Conservation (phyloP, 2,329 filamentous ascomycete genomes). For the Phaeosphaeria sp. region DNA sequence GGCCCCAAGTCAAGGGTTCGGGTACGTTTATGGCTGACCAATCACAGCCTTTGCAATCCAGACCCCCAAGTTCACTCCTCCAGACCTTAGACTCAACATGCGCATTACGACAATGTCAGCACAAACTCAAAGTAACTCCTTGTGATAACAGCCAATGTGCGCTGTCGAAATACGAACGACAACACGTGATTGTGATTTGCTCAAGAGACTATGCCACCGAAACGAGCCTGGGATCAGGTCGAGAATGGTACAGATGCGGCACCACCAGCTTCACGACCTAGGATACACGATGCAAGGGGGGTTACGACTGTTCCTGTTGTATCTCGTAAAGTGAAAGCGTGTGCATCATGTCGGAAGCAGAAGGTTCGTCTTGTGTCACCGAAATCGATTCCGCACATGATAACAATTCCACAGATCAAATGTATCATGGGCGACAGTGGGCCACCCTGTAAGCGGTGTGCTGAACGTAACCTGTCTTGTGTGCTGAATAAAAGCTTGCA, state of each 20-base stretch:
- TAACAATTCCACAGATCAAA: conserved; percentile 48
- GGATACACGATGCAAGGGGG: conserved; percentile 1
- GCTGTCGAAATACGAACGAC: not conserved
- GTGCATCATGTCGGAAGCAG: conserved; percentile 61
- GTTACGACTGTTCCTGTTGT: conserved; percentile 1
- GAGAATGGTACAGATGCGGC: not conserved
- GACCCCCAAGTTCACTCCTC: conserved; percentile 3
- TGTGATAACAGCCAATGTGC: not conserved
- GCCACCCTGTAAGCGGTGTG: conserved; percentile 58
- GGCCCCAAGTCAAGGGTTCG: not conserved
- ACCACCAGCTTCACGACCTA: conserved; percentile 1
- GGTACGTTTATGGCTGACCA: not conserved
- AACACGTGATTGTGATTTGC: not conserved
- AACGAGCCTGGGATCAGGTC: conserved; percentile 1
- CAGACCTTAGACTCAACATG: conserved; percentile 11
- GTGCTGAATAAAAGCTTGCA: conserved; percentile 60
- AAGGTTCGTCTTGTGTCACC: conserved; percentile 41
- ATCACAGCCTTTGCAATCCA: not conserved
- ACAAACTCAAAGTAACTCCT: not conserved
- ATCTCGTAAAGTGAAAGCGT: conserved; percentile 51
- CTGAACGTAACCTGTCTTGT: conserved; percentile 58
- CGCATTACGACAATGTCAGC: not conserved
- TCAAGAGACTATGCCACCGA: not conserved
- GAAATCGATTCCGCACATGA: conserved; percentile 1
- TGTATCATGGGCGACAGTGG: conserved; percentile 59